Percentiles rank a stretch among this genome's conserved stretches.
These are phyloP conservation scores for Steccherinum ochraceum DNA, from an alignment of 768 basidiomycete species.

Conservation along the genomic window DNA sequence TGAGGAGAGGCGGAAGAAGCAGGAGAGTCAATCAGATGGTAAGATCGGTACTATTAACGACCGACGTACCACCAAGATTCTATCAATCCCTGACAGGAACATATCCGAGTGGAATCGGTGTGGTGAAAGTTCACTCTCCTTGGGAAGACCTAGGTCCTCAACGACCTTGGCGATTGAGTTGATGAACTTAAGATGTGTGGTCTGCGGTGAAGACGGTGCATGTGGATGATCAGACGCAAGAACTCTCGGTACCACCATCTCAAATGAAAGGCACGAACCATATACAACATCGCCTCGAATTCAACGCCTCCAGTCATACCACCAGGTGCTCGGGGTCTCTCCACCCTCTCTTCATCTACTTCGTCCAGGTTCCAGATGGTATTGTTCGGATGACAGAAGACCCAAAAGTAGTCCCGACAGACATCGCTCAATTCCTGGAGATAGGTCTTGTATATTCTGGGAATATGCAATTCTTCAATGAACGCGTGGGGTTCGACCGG, in stretches of 20 bases:
- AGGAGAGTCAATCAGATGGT: not conserved
- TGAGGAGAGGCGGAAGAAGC: not conserved
- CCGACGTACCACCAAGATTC: constrained; percentile 74
- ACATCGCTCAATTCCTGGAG: constrained; percentile 81
- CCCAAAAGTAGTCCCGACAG: constrained; percentile 93
- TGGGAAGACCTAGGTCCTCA: constrained; percentile 57
- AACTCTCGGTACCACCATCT: not conserved
- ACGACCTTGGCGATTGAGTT: constrained; percentile 70
- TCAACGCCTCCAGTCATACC: constrained; percentile 99
- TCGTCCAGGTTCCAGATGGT: constrained; percentile 82
- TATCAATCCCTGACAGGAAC: constrained; percentile 87
- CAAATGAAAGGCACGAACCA: constrained; percentile 48
- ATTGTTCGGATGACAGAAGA: constrained; percentile 95
- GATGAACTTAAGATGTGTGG: constrained; percentile 79
- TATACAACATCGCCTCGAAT: constrained; percentile 93
- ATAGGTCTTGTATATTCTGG: constrained; percentile 76
- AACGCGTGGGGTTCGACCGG: constrained; percentile 75
- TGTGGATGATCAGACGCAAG: not conserved
- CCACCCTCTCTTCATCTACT: constrained; percentile 78
- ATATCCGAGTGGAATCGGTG: constrained; percentile 80
- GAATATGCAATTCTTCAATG: constrained; percentile 63
- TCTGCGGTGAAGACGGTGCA: constrained; percentile 38
- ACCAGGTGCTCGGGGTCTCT: constrained; percentile 89
- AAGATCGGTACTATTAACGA: not conserved
- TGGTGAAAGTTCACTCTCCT: constrained; percentile 70